phyloP scores from a whole-genome alignment of 1,139 yeast species.

The Oligophagozyma castellii region DNA sequence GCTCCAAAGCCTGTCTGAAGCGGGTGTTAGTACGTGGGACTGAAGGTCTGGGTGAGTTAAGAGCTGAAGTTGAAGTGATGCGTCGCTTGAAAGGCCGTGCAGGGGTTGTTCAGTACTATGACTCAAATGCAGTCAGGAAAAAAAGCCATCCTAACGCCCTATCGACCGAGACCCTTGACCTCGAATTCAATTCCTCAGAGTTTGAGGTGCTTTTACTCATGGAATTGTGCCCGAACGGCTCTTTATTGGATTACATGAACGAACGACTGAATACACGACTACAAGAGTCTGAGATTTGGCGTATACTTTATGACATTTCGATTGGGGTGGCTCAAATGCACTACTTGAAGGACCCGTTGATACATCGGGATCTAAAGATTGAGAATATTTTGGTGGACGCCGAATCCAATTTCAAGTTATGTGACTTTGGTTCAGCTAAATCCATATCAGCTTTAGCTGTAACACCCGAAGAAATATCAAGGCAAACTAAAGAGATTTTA shows the following conservation, averaged over 20 bases:
- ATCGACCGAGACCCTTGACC: no score
- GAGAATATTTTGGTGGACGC: slow-evolving; percentile 81
- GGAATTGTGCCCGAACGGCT: slow-evolving; percentile 85
- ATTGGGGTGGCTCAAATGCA: slow-evolving; percentile 85
- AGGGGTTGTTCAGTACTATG: slow-evolving; percentile 78
- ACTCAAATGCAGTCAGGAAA: slow-evolving; percentile 83
- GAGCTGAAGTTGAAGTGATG: slow-evolving; percentile 81
- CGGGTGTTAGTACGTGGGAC: slow-evolving; percentile 67
- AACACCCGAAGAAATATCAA: slow-evolving; percentile 31
- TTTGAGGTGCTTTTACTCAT: slow-evolving; percentile 84
- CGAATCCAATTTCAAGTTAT: slow-evolving; percentile 60
- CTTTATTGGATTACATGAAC: slow-evolving; percentile 89
- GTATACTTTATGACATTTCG: slow-evolving; percentile 71
- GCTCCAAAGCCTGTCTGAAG: slow-evolving; percentile 51
- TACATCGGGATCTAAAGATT: slow-evolving; percentile 89
- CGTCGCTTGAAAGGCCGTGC: slow-evolving; percentile 65
- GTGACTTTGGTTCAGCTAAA: slow-evolving; percentile 93
- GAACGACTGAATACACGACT: slow-evolving; percentile 67
- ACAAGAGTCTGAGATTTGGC: slow-evolving; percentile 67
- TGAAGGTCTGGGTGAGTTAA: slow-evolving; percentile 46
- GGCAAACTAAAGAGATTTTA: slow-evolving; percentile 68
- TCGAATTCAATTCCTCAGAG: slow-evolving; percentile 9
- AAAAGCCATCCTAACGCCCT: no score
- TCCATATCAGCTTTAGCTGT: slow-evolving; percentile 34
- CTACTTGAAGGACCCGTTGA: slow-evolving; percentile 60